Evolutionary conservation across 73 alveolate genomes (phyloP).

Genomic region (Paramecium sonneborni): DNA sequence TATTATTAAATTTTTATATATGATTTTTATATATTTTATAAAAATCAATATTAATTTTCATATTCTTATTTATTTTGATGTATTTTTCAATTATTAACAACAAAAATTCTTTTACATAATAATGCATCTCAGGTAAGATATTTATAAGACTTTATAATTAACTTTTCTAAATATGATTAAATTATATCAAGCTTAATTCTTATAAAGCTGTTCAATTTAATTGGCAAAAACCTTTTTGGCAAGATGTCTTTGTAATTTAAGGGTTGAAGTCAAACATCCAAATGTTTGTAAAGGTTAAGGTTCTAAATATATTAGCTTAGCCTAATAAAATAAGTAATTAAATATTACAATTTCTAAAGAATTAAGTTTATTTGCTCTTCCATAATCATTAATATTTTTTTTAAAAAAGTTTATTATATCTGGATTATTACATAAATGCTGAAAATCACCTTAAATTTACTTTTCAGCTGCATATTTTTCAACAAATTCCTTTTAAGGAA

Average conservation of each 20-base stretch:
- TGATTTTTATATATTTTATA: too few species aligned
- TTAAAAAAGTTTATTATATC: background rate
- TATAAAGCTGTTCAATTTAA: background rate
- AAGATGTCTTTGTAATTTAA: background rate
- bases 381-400: conserved; percentile 12
- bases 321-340: background rate
- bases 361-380: conserved; percentile 44
- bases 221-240: background rate
- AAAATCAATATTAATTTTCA: too few species aligned
- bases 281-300: conserved; percentile 44
- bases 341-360: conserved; percentile 49
- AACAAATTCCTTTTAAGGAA: conserved; percentile 77
- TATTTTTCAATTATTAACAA: too few species aligned
- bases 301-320: conserved; percentile 11
- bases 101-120: too few species aligned
- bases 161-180: background rate
- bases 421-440: conserved; percentile 23
- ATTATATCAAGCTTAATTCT: background rate
- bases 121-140: background rate
- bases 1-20: background rate
- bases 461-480: conserved; percentile 65
- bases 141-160: background rate
- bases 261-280: background rate
- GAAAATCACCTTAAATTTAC: conserved; percentile 40
- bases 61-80: too few species aligned